Conservation (phyloP, 805 yeast genomes). For the Cyberlindnera japonica region DNA sequence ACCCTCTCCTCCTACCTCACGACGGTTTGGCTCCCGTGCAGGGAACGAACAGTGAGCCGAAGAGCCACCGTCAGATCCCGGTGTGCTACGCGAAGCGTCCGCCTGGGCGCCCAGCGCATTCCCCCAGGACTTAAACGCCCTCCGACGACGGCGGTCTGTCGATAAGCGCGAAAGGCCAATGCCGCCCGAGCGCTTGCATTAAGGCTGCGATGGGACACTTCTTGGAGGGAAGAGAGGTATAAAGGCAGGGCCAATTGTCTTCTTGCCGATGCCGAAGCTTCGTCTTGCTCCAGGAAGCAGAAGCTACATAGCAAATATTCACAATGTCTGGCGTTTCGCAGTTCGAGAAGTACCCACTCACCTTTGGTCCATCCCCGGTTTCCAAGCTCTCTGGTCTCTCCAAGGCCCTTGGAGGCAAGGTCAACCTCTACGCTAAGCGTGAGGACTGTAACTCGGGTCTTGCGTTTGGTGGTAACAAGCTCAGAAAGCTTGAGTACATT, state of each 20-base stretch:
- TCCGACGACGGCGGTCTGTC: too few species aligned
- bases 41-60: too few species aligned
- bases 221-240: too few species aligned
- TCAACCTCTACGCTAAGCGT: constrained; percentile 19
- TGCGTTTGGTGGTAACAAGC: constrained; percentile 21
- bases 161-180: not conserved
- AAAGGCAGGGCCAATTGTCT: too few species aligned
- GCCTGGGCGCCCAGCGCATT: not conserved
- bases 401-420: constrained; percentile 17
- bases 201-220: too few species aligned
- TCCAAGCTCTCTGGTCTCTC: constrained; percentile 17
- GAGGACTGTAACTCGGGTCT: constrained; percentile 20
- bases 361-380: constrained; percentile 19
- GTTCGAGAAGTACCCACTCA: constrained; percentile 17
- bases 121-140: too few species aligned
- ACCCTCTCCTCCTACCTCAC: too few species aligned
- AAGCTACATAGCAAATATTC: not conserved
- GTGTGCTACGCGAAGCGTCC: too few species aligned
- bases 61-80: too few species aligned
- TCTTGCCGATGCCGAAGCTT: not conserved
- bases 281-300: not conserved
- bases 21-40: too few species aligned
- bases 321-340: constrained; percentile 14
- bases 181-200: not conserved
- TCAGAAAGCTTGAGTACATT: constrained; percentile 19